Evolutionary conservation across 345 rosid species (phyloP).

Genomic region (Aquilaria sinensis): DNA sequence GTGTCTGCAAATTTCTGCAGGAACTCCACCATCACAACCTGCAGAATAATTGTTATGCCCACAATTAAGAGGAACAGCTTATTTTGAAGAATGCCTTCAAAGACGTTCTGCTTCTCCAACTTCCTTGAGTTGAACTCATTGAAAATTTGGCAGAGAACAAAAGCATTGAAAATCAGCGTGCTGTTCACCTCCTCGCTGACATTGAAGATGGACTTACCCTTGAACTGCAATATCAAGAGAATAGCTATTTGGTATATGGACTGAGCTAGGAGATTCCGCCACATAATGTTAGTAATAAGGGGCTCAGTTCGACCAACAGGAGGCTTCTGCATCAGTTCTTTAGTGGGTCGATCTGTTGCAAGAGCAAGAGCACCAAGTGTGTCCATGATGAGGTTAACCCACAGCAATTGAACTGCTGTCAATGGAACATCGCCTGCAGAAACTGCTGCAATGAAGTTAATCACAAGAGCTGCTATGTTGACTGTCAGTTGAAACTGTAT

Average conservation of each 20-base stretch:
- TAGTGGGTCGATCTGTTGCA: conserved; percentile 56
- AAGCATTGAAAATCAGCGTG: conserved; percentile 56
- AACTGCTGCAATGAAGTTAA: conserved; percentile 53
- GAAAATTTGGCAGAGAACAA: conserved; percentile 60
- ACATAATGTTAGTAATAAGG: conserved; percentile 61
- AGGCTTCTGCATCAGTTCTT: conserved; percentile 41
- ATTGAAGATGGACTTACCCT: conserved; percentile 43
- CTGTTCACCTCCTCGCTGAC: conserved; percentile 36
- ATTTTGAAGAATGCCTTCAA: conserved; percentile 49
- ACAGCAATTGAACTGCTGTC: conserved; percentile 50
- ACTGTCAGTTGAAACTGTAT: conserved; percentile 67
- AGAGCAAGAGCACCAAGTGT: conserved; percentile 65
- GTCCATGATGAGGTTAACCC: conserved; percentile 74
- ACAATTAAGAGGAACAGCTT: conserved; percentile 48
- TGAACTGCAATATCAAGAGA: conserved; percentile 50
- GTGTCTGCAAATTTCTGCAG: conserved; percentile 55
- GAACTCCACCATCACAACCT: conserved; percentile 61
- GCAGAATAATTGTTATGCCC: conserved; percentile 54
- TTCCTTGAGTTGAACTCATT: conserved; percentile 68
- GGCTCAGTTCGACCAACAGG: conserved; percentile 49
- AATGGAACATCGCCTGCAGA: conserved; percentile 57
- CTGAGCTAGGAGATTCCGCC: conserved; percentile 64
- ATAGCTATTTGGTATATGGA: conserved; percentile 49
- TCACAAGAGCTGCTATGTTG: conserved; percentile 52
- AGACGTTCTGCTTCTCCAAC: conserved; percentile 62